Base-by-base conservation (phyloP, 2,329 filamentous ascomycete species). In the Botrytis cinerea region DNA sequence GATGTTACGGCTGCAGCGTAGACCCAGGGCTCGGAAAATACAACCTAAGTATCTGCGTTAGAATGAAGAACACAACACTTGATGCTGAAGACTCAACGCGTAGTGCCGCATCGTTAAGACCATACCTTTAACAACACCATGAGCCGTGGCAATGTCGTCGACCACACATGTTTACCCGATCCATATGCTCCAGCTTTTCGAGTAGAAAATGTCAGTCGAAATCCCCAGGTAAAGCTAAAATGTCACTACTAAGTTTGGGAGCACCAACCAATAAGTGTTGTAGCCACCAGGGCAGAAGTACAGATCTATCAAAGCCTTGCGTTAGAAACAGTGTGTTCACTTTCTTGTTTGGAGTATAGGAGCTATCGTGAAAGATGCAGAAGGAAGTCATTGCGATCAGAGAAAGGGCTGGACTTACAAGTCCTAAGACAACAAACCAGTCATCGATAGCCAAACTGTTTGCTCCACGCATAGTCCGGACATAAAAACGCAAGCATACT, bases 1-100 rank as follows among this genome's bases (percentile, higher is more conserved):
- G 64, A 68, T 54, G 64, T 68, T 68, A 68, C 64, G 43, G 64
- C 38, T 68, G 64, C 64, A 20, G 64, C 64, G 64, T 68, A 68
- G 32, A 68, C 64, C 64, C 64, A 68, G 46, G 64, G 64, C 64
- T 68, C 64, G 64, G 64, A 22, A 32, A 54, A 68, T 4, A 68
- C 64, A 51, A 68, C 45, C 64, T 68, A 68, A 14, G 64, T 28
- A 40, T 32, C 48, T 54, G 46, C 14, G 64, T 68, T 46, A 68
- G 64, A 68, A 54, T 28, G 64, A 18, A 32, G 28, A 68, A 35
- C 22, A 54, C n/a, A n/a, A 54, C 32, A 40, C 18, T 51, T 51
- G 45, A 51, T 51, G 28, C 4, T 25, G 20, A 61, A 38, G 16
- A 40, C 28, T 45, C 20, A 51, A 67, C 10, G 45, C 45, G 48